Base-by-base conservation (phyloP, 1,284 basidiomycete species). In the Austroboletus olivaceoglutinosus region DNA sequence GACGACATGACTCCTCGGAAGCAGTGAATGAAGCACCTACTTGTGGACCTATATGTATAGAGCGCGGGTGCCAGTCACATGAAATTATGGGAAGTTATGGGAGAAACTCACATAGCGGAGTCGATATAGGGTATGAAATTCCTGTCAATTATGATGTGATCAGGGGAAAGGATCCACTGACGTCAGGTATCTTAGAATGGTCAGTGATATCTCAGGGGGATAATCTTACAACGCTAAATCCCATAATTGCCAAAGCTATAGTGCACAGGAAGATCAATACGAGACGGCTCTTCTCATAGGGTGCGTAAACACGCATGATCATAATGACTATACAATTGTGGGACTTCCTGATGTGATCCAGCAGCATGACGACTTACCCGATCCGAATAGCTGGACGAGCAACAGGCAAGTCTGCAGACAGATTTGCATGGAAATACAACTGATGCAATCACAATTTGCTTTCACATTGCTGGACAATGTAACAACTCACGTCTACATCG, bases 301-400 rank as follows among this genome's bases (percentile, higher is more conserved):
- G 42, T 4, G 65, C 65, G 36, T 69, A 70, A 4, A 66, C 63
- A 22, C 69, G 62, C 53, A 68, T 63, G 11, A 56, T 48, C 47
- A 71, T 62, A 6, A 69, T 44, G 30, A 43, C 70, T 70, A 43
- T 30, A 21, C 0, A n/a, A 22, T 8, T 33, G 1, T 33, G 12
- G 22, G 5, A 18, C 41, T 16, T 13, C 2, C 69, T 23, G 52
- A 69, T 59, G 12, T 69, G 67, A 4, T 15, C 23, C 8, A 33
- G 11, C 30, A 31, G 12, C 6, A 13, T 10, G 0, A 30, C 2
- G 10, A 11, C 48, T 40, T 18, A 61, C 58, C 51, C 30, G 39
- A 38, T 19, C 50, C 46, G 8, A 54, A 13, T 13, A 52, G 12
- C 30, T 63, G 60, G 15, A 47, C 25, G 19, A 42, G 5, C 7